These are phyloP conservation scores for Pholiota adiposa DNA, from an alignment of 1,284 basidiomycete genomes.

Conservation along the genomic window DNA sequence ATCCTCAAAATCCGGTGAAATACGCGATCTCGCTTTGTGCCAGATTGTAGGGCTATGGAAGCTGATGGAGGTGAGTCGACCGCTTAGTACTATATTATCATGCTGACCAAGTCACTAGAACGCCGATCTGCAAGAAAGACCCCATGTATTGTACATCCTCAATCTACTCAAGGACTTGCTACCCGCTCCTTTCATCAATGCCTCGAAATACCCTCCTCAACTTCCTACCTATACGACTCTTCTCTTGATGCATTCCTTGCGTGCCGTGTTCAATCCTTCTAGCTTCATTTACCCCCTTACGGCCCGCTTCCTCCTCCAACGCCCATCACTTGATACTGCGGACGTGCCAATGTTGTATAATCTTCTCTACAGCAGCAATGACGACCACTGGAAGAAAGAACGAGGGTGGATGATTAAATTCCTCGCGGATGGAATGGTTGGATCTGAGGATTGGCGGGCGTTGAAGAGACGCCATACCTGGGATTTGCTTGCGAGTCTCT, in stretches of 20 bases:
- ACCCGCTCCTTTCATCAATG: conserved; percentile 31
- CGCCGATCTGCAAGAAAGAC: conserved; percentile 80
- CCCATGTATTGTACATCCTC: conserved; percentile 79
- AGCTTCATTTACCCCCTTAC: conserved; percentile 83
- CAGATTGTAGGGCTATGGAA: conserved; percentile 60
- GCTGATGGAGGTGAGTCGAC: conserved; percentile 53
- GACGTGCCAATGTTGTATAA: conserved; percentile 89
- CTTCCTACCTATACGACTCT: conserved; percentile 81
- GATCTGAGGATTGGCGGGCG: conserved; percentile 79
- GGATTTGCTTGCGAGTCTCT: conserved; percentile 85
- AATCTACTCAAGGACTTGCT: conserved; percentile 70
- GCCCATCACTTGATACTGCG: conserved; percentile 70
- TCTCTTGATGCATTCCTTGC: conserved; percentile 80
- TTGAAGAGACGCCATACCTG: conserved; percentile 85
- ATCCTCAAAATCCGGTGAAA: conserved; percentile 65
- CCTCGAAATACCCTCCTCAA: conserved; percentile 44
- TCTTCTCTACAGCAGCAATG: conserved; percentile 81
- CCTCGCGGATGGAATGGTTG: conserved; percentile 79
- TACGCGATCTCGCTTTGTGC: conserved; percentile 62
- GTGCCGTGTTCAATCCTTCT: conserved; percentile 78
- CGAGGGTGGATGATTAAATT: conserved; percentile 88
- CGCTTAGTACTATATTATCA: neutral
- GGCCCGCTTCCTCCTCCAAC: conserved; percentile 83
- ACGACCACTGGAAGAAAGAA: conserved; percentile 85
- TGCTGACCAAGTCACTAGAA: conserved; percentile 40